Evolutionary conservation across 2,329 filamentous ascomycete species (phyloP).

Genomic region (Sclerotinia subarctica): DNA sequence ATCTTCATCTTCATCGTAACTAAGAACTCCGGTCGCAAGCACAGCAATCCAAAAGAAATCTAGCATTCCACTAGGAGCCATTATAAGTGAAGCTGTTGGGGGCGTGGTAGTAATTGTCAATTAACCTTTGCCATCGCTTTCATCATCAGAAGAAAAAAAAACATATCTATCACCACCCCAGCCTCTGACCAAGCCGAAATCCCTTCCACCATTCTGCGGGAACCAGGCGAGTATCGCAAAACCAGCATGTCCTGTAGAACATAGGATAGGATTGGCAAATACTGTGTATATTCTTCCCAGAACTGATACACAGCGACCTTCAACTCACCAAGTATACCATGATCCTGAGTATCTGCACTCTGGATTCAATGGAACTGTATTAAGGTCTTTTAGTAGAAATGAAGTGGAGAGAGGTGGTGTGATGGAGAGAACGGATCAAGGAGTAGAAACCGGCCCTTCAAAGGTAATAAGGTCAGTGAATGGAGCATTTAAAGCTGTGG

Average conservation of each 20-base stretch:
- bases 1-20: not conserved
- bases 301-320: not conserved
- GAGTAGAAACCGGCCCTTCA: too few relatives aligned
- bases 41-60: not conserved
- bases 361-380: not conserved
- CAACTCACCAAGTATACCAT: not conserved
- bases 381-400: not conserved
- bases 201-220: not conserved
- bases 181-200: not conserved
- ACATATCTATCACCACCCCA: not conserved
- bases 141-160: not conserved
- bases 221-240: not conserved
- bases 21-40: not conserved
- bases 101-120: not conserved
- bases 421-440: too few relatives aligned
- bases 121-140: conserved; percentile 6
- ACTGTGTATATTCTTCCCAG: not conserved
- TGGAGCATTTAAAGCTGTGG: too few relatives aligned
- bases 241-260: not conserved
- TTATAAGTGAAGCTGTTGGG: conserved; percentile 1
- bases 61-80: not conserved
- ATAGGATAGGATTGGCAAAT: not conserved
- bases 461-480: too few relatives aligned
- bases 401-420: not conserved
- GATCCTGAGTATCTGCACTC: not conserved